Conservation (phyloP, 768 basidiomycete species). For the Russula dissimulans region DNA sequence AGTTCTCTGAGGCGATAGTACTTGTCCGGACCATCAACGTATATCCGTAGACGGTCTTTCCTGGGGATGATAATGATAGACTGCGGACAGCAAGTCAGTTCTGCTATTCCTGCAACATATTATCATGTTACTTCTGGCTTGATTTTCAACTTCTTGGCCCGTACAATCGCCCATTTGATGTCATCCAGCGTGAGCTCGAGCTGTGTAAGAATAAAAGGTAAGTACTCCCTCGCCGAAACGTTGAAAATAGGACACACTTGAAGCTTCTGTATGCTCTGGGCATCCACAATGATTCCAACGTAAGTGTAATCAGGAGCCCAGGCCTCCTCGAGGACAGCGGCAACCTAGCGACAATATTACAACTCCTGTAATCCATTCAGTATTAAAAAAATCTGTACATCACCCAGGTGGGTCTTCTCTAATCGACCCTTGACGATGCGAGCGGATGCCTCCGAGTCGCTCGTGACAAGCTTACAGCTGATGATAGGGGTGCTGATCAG, state of each 20-base stretch:
- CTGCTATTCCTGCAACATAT: neutral
- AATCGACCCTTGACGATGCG: conserved; percentile 94
- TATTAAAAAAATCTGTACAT: conserved; percentile 44
- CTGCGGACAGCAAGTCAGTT: conserved; percentile 28
- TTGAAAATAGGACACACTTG: conserved; percentile 42
- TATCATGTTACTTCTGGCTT: conserved; percentile 57
- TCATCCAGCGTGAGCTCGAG: conserved; percentile 90
- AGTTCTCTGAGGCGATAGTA: conserved; percentile 79
- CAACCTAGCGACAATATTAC: conserved; percentile 45
- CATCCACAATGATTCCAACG: conserved; percentile 87
- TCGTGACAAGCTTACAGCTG: conserved; percentile 84
- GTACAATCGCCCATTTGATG: conserved; percentile 85
- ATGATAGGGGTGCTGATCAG: conserved; percentile 96
- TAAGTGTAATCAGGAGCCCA: conserved; percentile 93
- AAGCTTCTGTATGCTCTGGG: conserved; percentile 76
- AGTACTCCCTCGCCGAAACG: neutral
- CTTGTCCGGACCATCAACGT: conserved; percentile 69
- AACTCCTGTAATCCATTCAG: neutral
- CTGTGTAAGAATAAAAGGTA: conserved; percentile 29
- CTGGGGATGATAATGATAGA: conserved; percentile 69
- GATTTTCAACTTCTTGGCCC: conserved; percentile 83
- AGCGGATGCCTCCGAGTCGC: conserved; percentile 85
- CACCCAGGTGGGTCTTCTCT: conserved; percentile 90
- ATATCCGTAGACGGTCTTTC: conserved; percentile 68
- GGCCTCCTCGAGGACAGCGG: conserved; percentile 88